Conservation (phyloP, 2,329 filamentous ascomycete genomes). For the Coleophoma eucalyptorum region DNA sequence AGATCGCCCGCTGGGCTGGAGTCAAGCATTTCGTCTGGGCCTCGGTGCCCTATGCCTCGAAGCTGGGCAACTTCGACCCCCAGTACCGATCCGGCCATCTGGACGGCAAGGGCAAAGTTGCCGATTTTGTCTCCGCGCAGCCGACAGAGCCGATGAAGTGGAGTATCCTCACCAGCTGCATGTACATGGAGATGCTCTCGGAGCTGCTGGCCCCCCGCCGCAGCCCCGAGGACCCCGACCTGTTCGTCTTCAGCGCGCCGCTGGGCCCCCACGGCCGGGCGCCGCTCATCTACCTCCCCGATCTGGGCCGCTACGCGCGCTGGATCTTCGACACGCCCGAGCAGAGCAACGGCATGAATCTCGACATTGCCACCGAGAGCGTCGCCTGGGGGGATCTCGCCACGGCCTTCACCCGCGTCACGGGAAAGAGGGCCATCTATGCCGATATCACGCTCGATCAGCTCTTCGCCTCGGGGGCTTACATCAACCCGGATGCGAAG, state of each 20-base stretch:
- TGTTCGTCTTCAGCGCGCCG: conserved; percentile 12
- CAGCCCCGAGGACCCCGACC: conserved; percentile 6
- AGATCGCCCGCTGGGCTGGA: conserved; percentile 18
- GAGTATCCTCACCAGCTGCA: conserved; percentile 22
- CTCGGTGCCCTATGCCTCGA: conserved; percentile 32
- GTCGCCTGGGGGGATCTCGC: conserved; percentile 15
- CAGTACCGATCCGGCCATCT: conserved; percentile 32
- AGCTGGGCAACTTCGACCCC: conserved; percentile 30
- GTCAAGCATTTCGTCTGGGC: conserved; percentile 29
- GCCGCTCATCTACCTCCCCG: conserved; percentile 20
- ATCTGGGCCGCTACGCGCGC: conserved; percentile 19
- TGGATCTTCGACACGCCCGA: conserved; percentile 23
- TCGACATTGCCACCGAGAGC: conserved; percentile 19
- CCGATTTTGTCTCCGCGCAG: conserved; percentile 13
- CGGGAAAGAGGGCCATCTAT: conserved; percentile 13
- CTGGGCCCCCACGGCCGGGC: conserved; percentile 10
- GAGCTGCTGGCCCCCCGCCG: conserved; percentile 14
- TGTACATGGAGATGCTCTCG: conserved; percentile 26
- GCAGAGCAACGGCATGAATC: conserved; percentile 16
- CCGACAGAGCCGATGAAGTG: conserved; percentile 14
- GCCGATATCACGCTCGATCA: conserved; percentile 14
- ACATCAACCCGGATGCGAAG: conserved; percentile 12
- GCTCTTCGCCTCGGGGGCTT: conserved; percentile 9
- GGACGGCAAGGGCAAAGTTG: conserved; percentile 31
- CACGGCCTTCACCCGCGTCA: conserved; percentile 11